Evolutionary conservation across 2,329 filamentous ascomycete genomes (phyloP).

Genomic region (Pestalotiopsis sp.): DNA sequence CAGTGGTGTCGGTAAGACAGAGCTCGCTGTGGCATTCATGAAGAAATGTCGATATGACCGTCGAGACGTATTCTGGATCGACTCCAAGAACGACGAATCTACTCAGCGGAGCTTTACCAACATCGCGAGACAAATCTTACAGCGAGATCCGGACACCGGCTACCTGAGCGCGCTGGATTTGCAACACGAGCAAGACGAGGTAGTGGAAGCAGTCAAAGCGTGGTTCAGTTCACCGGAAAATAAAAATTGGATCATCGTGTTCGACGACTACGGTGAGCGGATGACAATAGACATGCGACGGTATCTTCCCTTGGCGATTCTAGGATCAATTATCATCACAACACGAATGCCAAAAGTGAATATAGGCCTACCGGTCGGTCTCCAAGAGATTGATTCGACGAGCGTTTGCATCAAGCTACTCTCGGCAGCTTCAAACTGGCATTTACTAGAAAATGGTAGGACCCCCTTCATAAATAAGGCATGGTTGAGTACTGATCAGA

Average conservation of each 20-base stretch:
- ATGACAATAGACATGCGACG: conserved; percentile 35
- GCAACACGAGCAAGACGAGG: conserved; percentile 22
- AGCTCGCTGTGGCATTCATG: conserved; percentile 19
- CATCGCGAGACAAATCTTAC: conserved; percentile 18
- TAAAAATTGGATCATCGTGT: conserved; percentile 40
- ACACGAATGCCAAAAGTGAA: conserved; percentile 36
- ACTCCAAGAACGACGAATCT: conserved; percentile 17
- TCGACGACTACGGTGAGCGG: conserved; percentile 44
- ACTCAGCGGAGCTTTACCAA: conserved; percentile 19
- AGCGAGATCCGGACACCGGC: conserved; percentile 16
- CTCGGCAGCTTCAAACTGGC: conserved; percentile 27
- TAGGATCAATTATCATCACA: conserved; percentile 45
- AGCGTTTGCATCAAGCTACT: conserved; percentile 34
- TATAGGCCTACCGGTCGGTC: conserved; percentile 32
- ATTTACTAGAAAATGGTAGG: conserved; percentile 28
- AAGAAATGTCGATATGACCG: conserved; percentile 18
- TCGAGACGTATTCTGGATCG: conserved; percentile 20
- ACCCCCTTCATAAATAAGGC: conserved; percentile 9
- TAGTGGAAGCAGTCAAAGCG: conserved; percentile 34
- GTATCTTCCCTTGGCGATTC: conserved; percentile 33
- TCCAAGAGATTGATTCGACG: conserved; percentile 34
- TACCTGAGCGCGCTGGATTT: conserved; percentile 10
- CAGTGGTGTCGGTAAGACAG: conserved; percentile 23
- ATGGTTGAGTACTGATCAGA: conserved; percentile 3
- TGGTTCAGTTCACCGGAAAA: conserved; percentile 40